Evolutionary conservation across 768 basidiomycete species (phyloP).

Genomic region (Brasilioporus rufonigricans): DNA sequence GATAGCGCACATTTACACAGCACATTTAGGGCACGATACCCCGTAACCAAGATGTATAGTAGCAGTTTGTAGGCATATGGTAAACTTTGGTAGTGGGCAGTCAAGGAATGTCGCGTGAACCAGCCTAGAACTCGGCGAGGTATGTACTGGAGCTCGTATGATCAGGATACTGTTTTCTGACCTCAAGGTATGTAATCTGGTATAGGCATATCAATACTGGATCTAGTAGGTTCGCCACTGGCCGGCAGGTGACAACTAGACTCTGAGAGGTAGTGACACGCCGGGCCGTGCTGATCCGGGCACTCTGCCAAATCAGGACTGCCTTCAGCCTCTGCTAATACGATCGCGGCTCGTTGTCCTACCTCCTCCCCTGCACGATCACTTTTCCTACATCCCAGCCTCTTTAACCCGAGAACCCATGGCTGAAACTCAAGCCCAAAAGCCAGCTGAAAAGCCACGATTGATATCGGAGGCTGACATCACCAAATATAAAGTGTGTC

Average conservation of each 20-base stretch:
- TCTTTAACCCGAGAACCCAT: slow-evolving; percentile 34
- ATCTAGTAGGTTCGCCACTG: no score
- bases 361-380: slow-evolving; percentile 5
- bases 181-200: no score
- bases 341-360: slow-evolving; percentile 1
- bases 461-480: slow-evolving; percentile 70
- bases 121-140: no score
- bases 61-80: slow-evolving; percentile 18
- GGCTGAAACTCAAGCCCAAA: slow-evolving; percentile 55
- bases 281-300: neutral
- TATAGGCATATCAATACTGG: no score
- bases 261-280: neutral
- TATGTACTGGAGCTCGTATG: no score
- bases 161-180: no score
- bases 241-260: no score
- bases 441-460: slow-evolving; percentile 47
- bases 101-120: neutral
- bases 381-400: slow-evolving; percentile 1
- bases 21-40: slow-evolving; percentile 24
- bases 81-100: neutral
- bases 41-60: slow-evolving; percentile 26
- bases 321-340: slow-evolving; percentile 2
- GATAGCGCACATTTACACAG: slow-evolving; percentile 18
- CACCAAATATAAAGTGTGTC: slow-evolving; percentile 81
- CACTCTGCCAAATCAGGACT: slow-evolving; percentile 28